Conservation (phyloP, 179 eudicot species). For the Beta lomatogona region DNA sequence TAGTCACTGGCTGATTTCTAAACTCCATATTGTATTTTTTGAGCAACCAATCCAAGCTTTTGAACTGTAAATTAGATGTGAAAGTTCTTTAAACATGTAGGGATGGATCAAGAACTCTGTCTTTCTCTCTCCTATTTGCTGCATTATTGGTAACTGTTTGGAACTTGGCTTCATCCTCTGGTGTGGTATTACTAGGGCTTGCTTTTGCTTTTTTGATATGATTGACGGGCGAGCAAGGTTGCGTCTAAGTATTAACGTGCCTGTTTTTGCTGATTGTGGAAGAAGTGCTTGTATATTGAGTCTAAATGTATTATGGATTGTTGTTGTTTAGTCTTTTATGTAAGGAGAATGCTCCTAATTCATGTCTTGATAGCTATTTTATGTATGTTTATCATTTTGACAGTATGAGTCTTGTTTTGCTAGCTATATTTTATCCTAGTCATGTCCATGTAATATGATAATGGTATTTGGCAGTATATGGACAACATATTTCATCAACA, state of each 20-base stretch:
- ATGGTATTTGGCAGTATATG: too few relatives aligned
- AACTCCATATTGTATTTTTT: too few relatives aligned
- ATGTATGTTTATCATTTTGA: not conserved
- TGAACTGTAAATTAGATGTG: too few relatives aligned
- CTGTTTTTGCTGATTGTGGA: not conserved
- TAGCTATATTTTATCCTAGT: not conserved
- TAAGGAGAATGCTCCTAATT: not conserved
- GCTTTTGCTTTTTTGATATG: slow-evolving; percentile 20
- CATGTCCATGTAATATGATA: too few relatives aligned
- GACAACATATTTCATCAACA: too few relatives aligned
- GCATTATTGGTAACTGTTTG: not conserved
- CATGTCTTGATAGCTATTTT: not conserved
- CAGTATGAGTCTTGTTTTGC: not conserved
- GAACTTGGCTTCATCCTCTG: not conserved
- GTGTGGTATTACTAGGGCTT: slow-evolving; percentile 33
- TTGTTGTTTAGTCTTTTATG: not conserved
- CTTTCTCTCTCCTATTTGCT: slow-evolving; percentile 19
- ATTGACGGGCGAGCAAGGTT: not conserved
- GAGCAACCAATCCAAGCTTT: too few relatives aligned
- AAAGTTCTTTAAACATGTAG: too few relatives aligned
- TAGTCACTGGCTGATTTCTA: too few relatives aligned
- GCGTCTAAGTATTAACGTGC: not conserved
- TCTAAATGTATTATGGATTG: not conserved
- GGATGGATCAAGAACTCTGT: too few relatives aligned
- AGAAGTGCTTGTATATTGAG: not conserved